Evolutionary conservation across 805 yeast genomes (phyloP).

Genomic region (Phaffomyces antillensis): DNA sequence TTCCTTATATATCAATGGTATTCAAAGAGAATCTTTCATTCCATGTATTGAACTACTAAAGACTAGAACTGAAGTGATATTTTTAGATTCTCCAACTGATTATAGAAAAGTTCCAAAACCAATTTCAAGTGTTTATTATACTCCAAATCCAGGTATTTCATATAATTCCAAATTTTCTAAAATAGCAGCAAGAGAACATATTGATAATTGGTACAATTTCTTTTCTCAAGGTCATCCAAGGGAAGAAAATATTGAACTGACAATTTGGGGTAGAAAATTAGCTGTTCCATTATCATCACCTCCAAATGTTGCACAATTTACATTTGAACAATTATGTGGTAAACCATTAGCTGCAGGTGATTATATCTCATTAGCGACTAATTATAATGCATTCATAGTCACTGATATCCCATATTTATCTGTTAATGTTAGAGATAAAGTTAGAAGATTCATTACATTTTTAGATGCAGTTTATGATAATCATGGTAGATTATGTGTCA

Average conservation of each 20-base stretch:
- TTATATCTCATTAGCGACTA: slow-evolving; percentile 72
- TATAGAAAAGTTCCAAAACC: slow-evolving; percentile 88
- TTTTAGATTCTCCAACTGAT: slow-evolving; percentile 86
- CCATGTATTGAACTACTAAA: slow-evolving; percentile 87
- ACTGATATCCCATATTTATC: slow-evolving; percentile 90
- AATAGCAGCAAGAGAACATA: slow-evolving; percentile 51
- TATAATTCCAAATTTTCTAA: slow-evolving; percentile 45
- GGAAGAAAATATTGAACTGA: slow-evolving; percentile 31
- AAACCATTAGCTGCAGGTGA: slow-evolving; percentile 89
- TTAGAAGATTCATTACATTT: slow-evolving; percentile 89
- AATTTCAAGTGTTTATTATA: slow-evolving; percentile 66
- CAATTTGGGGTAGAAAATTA: slow-evolving; percentile 86
- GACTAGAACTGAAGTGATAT: slow-evolving; percentile 64
- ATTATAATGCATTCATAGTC: slow-evolving; percentile 72
- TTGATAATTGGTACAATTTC: slow-evolving; percentile 70
- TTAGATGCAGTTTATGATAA: slow-evolving; percentile 93
- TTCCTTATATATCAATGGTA: slow-evolving; percentile 87
- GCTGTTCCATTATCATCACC: slow-evolving; percentile 70
- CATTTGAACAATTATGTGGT: slow-evolving; percentile 84
- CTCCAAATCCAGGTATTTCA: slow-evolving; percentile 56
- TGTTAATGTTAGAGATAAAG: slow-evolving; percentile 69
- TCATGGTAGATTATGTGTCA: slow-evolving; percentile 80
- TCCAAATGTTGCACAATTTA: slow-evolving; percentile 80
- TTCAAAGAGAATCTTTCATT: slow-evolving; percentile 84
- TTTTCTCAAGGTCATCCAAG: slow-evolving; percentile 56